Evolutionary conservation across 164 flowering plant genomes (phyloP).

Genomic region (Kingdonia uniflora): DNA sequence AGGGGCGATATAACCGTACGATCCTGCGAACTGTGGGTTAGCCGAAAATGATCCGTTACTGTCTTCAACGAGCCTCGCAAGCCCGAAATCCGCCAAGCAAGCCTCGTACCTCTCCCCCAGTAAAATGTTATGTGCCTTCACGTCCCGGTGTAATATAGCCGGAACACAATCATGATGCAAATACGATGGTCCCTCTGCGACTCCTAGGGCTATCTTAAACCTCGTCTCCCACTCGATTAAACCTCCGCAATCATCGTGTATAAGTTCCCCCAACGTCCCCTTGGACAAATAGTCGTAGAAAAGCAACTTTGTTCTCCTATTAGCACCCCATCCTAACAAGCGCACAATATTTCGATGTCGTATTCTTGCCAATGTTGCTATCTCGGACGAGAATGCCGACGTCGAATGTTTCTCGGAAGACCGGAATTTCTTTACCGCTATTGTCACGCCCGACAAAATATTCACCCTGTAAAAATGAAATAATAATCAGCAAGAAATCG

Average conservation of each 20-base stretch:
- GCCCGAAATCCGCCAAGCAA: slow-evolving; percentile 71
- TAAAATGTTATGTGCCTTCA: slow-evolving; percentile 66
- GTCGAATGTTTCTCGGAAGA: slow-evolving; percentile 46
- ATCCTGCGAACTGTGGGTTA: slow-evolving; percentile 67
- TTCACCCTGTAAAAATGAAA: slow-evolving; percentile 21
- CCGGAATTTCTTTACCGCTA: slow-evolving; percentile 62
- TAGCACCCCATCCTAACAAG: slow-evolving; percentile 63
- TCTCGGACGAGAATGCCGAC: slow-evolving; percentile 63
- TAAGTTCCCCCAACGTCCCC: slow-evolving; percentile 42
- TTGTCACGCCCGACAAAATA: slow-evolving; percentile 29
- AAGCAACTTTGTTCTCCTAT: slow-evolving; percentile 43
- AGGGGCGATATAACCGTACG: slow-evolving; percentile 85
- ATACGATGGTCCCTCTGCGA: slow-evolving; percentile 72
- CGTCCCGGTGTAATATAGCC: slow-evolving; percentile 72
- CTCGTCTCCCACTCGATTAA: slow-evolving; percentile 57
- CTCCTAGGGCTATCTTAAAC: slow-evolving; percentile 61
- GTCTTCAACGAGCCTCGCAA: slow-evolving; percentile 57
- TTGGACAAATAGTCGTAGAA: slow-evolving; percentile 60
- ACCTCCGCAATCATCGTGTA: slow-evolving; percentile 41
- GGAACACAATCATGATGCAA: slow-evolving; percentile 83
- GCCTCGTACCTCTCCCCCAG: slow-evolving; percentile 58
- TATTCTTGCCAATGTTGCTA: slow-evolving; percentile 58
- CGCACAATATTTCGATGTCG: slow-evolving; percentile 74
- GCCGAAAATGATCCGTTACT: slow-evolving; percentile 28
- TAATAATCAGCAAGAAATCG: too few relatives aligned